phyloP scores from a whole-genome alignment of 305 asterid genomes.

The Fraxinus nigra region DNA sequence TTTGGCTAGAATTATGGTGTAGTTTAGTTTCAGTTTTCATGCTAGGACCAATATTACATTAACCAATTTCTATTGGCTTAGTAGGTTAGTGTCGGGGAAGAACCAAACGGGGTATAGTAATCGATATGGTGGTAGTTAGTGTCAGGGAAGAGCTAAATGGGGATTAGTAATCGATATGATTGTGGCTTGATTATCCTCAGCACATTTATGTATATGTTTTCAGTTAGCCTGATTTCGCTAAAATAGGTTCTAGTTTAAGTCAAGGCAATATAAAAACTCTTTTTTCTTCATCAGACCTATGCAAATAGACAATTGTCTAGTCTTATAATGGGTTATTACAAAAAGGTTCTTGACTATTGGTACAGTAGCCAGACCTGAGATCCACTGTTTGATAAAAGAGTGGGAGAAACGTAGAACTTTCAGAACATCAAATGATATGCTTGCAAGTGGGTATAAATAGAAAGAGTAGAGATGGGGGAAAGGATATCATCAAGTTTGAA shows the following conservation, averaged over 20 bases:
- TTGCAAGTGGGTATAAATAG: not conserved
- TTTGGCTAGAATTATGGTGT: not conserved
- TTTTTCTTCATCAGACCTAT: not conserved
- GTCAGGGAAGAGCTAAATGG: not conserved
- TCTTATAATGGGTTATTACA: not conserved
- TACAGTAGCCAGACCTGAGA: not conserved
- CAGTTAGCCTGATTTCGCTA: not conserved
- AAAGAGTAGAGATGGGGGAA: not conserved
- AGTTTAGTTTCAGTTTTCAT: not conserved
- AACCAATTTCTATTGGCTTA: not conserved
- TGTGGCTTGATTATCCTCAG: not conserved
- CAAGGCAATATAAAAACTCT: not conserved
- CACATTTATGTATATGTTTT: not conserved
- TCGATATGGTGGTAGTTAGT: not conserved
- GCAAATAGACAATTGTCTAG: not conserved
- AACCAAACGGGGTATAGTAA: not conserved
- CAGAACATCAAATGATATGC: not conserved
- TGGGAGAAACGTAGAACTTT: not conserved
- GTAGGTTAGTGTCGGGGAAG: not conserved
- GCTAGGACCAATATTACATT: not conserved
- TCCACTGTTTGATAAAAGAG: not conserved
- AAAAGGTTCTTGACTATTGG: not conserved
- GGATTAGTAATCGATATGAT: not conserved
- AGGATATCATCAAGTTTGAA: not conserved
- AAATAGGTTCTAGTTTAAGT: not conserved